Evolutionary conservation across 768 basidiomycete species (phyloP).

Genomic region (Leccinellum rugosiceps): DNA sequence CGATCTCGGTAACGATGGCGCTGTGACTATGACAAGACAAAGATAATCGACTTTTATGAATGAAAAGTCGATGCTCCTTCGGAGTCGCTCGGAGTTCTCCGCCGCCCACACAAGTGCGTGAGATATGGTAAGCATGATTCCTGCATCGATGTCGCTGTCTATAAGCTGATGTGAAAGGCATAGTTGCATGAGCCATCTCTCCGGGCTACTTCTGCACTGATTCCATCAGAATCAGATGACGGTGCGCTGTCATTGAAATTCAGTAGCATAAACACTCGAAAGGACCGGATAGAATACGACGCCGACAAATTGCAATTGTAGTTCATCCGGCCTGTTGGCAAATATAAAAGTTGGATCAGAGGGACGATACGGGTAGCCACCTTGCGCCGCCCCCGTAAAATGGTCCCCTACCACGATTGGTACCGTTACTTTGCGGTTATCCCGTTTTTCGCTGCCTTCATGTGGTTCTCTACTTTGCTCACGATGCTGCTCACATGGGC

Average conservation of each 20-base stretch:
- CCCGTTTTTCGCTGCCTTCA: conserved; percentile 55
- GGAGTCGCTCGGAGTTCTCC: background rate
- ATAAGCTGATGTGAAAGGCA: background rate
- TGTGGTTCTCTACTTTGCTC: conserved; percentile 71
- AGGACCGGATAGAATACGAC: background rate
- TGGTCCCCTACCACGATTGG: conserved; percentile 8
- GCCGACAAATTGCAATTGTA: background rate
- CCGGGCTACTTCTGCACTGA: background rate
- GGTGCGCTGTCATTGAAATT: too few relatives aligned
- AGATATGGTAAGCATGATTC: background rate
- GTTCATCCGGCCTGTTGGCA: background rate
- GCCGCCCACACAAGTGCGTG: background rate
- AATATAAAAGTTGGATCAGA: conserved; percentile 6
- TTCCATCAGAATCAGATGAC: background rate
- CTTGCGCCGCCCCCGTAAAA: background rate
- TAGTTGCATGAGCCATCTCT: background rate
- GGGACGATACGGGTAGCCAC: background rate
- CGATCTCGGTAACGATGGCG: background rate
- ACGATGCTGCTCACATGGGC: conserved; percentile 74
- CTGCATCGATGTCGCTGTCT: background rate
- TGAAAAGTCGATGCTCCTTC: background rate
- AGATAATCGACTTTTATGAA: background rate
- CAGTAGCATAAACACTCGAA: background rate
- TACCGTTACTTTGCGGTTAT: conserved; percentile 67
- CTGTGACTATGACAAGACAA: background rate